Base-by-base conservation (phyloP, 2,329 filamentous ascomycete species). In the Microdochium bolleyi region DNA sequence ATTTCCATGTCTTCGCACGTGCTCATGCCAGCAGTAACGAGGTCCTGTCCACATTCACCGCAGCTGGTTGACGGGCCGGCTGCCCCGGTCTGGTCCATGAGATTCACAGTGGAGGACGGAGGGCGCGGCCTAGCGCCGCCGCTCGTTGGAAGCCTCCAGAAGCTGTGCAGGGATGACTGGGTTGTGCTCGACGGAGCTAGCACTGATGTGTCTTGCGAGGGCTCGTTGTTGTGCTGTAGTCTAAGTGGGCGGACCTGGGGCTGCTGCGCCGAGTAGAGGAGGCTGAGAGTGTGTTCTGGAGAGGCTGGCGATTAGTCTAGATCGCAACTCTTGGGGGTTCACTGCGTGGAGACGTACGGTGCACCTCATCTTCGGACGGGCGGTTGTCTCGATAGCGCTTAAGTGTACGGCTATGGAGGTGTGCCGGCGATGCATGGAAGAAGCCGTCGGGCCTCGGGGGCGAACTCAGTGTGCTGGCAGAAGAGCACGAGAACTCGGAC, bases 311-410 rank as follows among this genome's bases (percentile, higher is more conserved):
- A 53, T 49, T 48, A 21, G 22, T 30, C 30, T 50, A 49, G 27
- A 51, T 19, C 48, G 49, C 2, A 19, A 38, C 3, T 44, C 14
- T 27, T 34, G 3, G 27, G 32, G 49, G 24, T 49, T 13, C 24
- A 14, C 9, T 10, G 14, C 24, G 9, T 3, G 48, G 24, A 25
- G 22, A 72, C 78, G 64, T 71, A 82, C 80, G 70, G 57, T 83
- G 75, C 7, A 84, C 73, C 52, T 75, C 69, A 7, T 73, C 64
- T 32, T 84, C 78, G 0, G 80, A 77, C 0, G 83, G 82, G 7
- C 82, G 72, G 53, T 72, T 77, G 63, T 84, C 73, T 54, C 83
- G 80, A 55, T 79, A 74, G 8, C 83, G 78, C 67, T 86, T 86
- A 61, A 79, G 67, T 1, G 83, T 86, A 24, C 83, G 78, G 58